These are phyloP conservation scores for Coniferiporia sulphurascens DNA, from an alignment of 1,284 basidiomycete genomes.

Conservation along the genomic window DNA sequence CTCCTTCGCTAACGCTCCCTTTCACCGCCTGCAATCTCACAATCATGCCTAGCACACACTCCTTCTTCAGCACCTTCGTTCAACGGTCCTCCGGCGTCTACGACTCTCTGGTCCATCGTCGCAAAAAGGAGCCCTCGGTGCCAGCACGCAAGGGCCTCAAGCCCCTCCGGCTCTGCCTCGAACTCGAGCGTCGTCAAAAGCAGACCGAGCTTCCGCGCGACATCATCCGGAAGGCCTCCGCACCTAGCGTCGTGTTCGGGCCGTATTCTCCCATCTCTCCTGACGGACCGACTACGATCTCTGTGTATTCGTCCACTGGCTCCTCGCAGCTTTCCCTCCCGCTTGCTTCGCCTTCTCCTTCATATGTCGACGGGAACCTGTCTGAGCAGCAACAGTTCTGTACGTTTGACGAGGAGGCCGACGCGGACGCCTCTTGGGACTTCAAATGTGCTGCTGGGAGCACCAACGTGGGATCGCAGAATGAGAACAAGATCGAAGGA, in stretches of 20 bases:
- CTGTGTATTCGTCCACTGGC: neutral
- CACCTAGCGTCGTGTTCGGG: neutral
- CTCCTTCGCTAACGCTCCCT: too few species aligned
- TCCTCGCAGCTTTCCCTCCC: neutral
- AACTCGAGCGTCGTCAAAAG: neutral
- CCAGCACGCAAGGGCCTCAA: neutral
- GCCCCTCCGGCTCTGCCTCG: neutral
- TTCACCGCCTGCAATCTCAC: too few species aligned
- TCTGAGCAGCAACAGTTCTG: neutral
- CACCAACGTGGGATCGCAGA: neutral
- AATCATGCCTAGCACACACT: too few species aligned
- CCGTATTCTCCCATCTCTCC: neutral
- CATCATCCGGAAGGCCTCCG: neutral
- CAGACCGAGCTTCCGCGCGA: neutral
- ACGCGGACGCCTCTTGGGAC: neutral
- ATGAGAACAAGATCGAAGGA: neutral
- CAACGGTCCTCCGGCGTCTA: too few species aligned
- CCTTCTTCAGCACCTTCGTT: too few species aligned
- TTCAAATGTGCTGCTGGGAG: neutral
- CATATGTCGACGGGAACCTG: neutral
- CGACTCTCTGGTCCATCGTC: too few species aligned
- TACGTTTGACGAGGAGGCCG: neutral
- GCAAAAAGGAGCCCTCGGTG: too few species aligned
- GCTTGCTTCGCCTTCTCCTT: neutral
- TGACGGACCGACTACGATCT: neutral